Conservation (phyloP, 2,329 filamentous ascomycete species). For the Pyricularia grisea region DNA sequence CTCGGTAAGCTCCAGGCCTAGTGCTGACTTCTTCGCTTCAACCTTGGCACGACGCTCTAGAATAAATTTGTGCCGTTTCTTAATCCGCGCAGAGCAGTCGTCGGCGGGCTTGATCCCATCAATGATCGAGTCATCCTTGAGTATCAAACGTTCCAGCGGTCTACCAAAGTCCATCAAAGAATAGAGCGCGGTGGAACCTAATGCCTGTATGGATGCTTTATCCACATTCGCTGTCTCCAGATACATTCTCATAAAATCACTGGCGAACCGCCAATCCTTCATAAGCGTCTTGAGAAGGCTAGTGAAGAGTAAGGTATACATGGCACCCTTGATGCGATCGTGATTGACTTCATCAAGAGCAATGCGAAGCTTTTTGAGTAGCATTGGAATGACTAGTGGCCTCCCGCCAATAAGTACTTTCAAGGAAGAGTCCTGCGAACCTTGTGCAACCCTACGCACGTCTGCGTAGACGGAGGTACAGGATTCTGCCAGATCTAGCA, state of each 20-base stretch:
- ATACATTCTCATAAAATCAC: slow-evolving; percentile 80
- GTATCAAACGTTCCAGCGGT: slow-evolving; percentile 74
- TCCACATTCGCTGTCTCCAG: slow-evolving; percentile 85
- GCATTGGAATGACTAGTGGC: slow-evolving; percentile 79
- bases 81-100: slow-evolving; percentile 52
- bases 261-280: slow-evolving; percentile 91
- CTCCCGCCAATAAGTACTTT: slow-evolving; percentile 85
- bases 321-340: slow-evolving; percentile 85
- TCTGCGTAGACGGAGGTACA: slow-evolving; percentile 90
- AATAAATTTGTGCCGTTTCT: slow-evolving; percentile 63
- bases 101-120: slow-evolving; percentile 61
- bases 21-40: slow-evolving; percentile 70
- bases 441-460: slow-evolving; percentile 88
- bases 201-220: slow-evolving; percentile 86
- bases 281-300: slow-evolving; percentile 80
- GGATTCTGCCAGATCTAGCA: slow-evolving; percentile 82
- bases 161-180: slow-evolving; percentile 89
- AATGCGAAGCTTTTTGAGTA: slow-evolving; percentile 68
- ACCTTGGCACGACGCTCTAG: slow-evolving; percentile 65
- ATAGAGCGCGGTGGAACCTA: slow-evolving; percentile 73
- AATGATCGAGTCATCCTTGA: slow-evolving; percentile 64
- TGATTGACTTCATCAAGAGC: slow-evolving; percentile 75
- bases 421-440: slow-evolving; percentile 83
- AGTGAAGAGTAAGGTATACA: slow-evolving; percentile 85
- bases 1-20: slow-evolving; percentile 75